Base-by-base conservation (phyloP, 257 asterid genomes). In the Lantana camara region DNA sequence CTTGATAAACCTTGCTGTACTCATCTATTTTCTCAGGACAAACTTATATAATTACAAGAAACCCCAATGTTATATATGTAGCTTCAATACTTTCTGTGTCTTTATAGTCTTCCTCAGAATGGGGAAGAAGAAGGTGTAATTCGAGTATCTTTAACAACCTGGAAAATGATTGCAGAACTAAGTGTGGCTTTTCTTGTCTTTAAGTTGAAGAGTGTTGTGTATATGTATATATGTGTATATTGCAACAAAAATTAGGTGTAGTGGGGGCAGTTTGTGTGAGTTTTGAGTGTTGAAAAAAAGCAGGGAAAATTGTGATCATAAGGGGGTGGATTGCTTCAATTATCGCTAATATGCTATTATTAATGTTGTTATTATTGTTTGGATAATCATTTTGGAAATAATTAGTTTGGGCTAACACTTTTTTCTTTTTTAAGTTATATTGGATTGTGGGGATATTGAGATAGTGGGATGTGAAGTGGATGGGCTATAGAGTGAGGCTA, bases 1-100 rank as follows among this genome's bases (percentile, higher is more conserved):
- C 74, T 88, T 88, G 73, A 85, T 71, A 51, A 84, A 88, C 63
- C 84, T 75, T 0, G 96, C 79, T 3, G 84, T 74, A 13, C 77
- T 74, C 93, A 88, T 88, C 30, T 22, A 41, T 1, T 46, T 29
- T 70, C 16, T n/a, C n/a, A n/a, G n/a, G n/a, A n/a, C n/a, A n/a
- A n/a, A n/a, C n/a, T n/a, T n/a, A n/a, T n/a, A n/a, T n/a, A n/a
- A n/a, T n/a, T n/a, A n/a, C n/a, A n/a, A n/a, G n/a, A n/a, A n/a
- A n/a, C n/a, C n/a, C n/a, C n/a, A n/a, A n/a, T n/a, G n/a, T n/a
- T n/a, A n/a, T n/a, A n/a, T n/a, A n/a, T n/a, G n/a, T 9, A 35
- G 19, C 30, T 41, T 66, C 17, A 30, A 35, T 27, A 5, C 32
- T 46, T 8, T 37, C 23, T 49, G 7, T 52, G 32, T 13, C 17